Evolutionary conservation across 2,329 filamentous ascomycete genomes (phyloP).

Genomic region (Davidsoniella neocaledoniae): DNA sequence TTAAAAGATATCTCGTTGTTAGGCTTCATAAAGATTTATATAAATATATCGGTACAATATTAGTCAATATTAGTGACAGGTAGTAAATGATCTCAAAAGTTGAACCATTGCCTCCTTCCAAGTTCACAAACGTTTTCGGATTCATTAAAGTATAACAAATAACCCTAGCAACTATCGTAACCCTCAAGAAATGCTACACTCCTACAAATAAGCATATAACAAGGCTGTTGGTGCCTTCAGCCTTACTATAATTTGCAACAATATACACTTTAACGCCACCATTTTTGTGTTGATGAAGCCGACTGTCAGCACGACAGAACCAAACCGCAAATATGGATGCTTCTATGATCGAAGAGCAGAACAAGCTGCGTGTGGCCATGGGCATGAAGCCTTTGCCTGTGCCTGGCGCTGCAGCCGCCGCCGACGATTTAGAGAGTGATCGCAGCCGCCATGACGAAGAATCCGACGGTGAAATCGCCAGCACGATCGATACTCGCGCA

Average conservation of each 20-base stretch:
- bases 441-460: slow-evolving; percentile 27
- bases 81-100: too few species aligned
- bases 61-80: too few species aligned
- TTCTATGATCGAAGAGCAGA: slow-evolving; percentile 79
- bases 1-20: background rate
- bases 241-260: too few species aligned
- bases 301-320: background rate
- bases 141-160: background rate
- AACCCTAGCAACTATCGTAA: background rate
- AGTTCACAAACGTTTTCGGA: too few species aligned
- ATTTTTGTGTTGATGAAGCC: background rate
- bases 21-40: background rate
- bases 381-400: slow-evolving; percentile 82
- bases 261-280: background rate
- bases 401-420: slow-evolving; percentile 39
- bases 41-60: too few species aligned
- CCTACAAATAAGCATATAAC: background rate
- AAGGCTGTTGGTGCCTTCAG: background rate
- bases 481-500: slow-evolving; percentile 69
- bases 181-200: background rate
- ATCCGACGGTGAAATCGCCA: slow-evolving; percentile 53
- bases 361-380: slow-evolving; percentile 75
- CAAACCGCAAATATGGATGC: slow-evolving; percentile 34
- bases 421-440: slow-evolving; percentile 26
- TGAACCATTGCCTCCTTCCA: background rate